A percentile compares a stretch with the other conserved stretches of the same genome.
These are phyloP conservation scores for Lentinula detonsa DNA, from an alignment of 768 basidiomycete genomes.

Conservation along the genomic window DNA sequence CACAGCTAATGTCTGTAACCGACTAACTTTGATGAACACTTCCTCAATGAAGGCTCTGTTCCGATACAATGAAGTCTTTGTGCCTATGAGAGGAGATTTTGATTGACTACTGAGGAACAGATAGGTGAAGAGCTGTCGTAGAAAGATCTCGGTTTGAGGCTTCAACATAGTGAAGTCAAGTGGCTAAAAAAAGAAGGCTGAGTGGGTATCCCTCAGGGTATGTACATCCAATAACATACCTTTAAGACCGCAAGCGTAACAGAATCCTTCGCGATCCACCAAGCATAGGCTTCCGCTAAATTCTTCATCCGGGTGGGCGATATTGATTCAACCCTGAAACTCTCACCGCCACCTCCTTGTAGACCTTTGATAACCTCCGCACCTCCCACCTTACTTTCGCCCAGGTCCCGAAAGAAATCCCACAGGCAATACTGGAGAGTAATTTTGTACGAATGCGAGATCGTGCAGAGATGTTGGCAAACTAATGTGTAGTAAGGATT, in stretches of 20 bases:
- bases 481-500: conserved; percentile 96
- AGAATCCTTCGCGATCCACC: conserved; percentile 88
- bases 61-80: conserved; percentile 34
- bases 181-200: conserved; percentile 42
- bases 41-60: conserved; percentile 66
- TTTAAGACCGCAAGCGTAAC: conserved; percentile 75
- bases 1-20: conserved; percentile 59
- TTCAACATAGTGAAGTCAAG: conserved; percentile 81
- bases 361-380: conserved; percentile 67
- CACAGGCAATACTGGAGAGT: conserved; percentile 94
- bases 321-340: conserved; percentile 45
- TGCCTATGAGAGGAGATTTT: conserved; percentile 53
- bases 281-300: conserved; percentile 80
- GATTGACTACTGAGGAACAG: conserved; percentile 74
- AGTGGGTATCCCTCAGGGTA: background rate
- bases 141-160: conserved; percentile 54
- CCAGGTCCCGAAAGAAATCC: conserved; percentile 93
- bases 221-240: conserved; percentile 35
- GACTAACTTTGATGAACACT: conserved; percentile 70
- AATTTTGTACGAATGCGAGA: conserved; percentile 80
- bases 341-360: conserved; percentile 34
- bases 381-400: conserved; percentile 78
- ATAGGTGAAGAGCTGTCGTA: conserved; percentile 63
- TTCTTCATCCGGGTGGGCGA: conserved; percentile 59
- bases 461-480: conserved; percentile 71